Evolutionary conservation across 257 asterid genomes (phyloP).

Genomic region (Jacaranda mimosifolia): DNA sequence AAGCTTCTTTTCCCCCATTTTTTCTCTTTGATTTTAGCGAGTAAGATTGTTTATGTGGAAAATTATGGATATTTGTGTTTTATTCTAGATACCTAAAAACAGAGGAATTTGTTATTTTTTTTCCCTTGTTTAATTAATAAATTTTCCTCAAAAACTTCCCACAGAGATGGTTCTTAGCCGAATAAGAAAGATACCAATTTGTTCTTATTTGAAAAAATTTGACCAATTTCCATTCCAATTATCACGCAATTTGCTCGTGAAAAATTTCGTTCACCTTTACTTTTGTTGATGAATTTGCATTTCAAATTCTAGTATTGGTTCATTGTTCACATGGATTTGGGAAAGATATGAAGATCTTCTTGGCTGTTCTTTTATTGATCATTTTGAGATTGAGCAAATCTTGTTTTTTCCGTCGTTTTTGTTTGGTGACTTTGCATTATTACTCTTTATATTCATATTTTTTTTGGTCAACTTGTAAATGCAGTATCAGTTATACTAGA

Average conservation of each 20-base stretch:
- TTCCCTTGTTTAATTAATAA: conserved; percentile 1
- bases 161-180: not conserved
- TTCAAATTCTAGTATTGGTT: not conserved
- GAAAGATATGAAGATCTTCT: conserved; percentile 3
- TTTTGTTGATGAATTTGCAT: not conserved
- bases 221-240: conserved; percentile 2
- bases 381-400: not conserved
- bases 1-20: too few relatives aligned
- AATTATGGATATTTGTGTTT: not conserved
- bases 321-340: not conserved
- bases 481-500: not conserved
- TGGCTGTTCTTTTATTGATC: not conserved
- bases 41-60: not conserved
- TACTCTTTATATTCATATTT: not conserved
- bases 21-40: not conserved
- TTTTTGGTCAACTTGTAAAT: not conserved
- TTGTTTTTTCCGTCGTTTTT: not conserved
- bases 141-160: not conserved
- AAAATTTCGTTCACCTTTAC: not conserved
- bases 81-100: not conserved
- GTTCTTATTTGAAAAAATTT: not conserved
- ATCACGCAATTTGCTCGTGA: not conserved
- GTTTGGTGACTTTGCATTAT: not conserved
- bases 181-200: not conserved
- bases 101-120: conserved; percentile 15